Evolutionary conservation across 495 filamentous ascomycete genomes (phyloP), one percentile per base, ranked within the genome.

Genomic region (Filosporella fistucella): DNA sequence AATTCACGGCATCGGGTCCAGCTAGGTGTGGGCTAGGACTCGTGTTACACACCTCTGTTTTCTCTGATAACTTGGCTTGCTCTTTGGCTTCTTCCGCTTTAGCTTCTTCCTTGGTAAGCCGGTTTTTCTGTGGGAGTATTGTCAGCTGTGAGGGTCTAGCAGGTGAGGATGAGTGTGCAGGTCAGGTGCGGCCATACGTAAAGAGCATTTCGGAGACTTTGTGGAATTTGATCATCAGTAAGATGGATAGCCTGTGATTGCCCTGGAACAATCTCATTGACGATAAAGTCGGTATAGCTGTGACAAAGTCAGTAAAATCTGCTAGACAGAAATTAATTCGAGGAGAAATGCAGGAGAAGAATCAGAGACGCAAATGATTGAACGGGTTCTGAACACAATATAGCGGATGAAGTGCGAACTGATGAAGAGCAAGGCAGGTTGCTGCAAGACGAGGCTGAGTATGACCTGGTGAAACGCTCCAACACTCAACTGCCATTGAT

Each of bases 271-370:
- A 98, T 93, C 68, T 98, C 93, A 62, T 96, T 89, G 47, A 98
- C 93, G 39, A 91, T 68, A 64, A 98, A 98, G 62, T 98, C 93
- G 12, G 91, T 95, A 66, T 89, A 98, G 55, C 89, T 93, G 50
- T 21, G 37, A 12, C 1, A 5, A 36, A 14, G 40, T 45, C 49
- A 54, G 43, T 5, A 33, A 24, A n/a, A 36, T 9, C 7, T 35
- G 8, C 8, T 12, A 33, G 14, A 9, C 6, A 8, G 12, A 10
- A 21, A 28, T n/a, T 14, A 42, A 6, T 11, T 25, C 10, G 18
- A 4, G 12, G 20, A 13, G 25, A 21, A 26, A 7, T n/a, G 12
- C 8, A 13, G 12, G 7, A 16, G 16, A 17, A 47, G 36, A n/a
- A 32, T 2, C 38, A 49, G 26, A n/a, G 21, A n/a, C n/a, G n/a